Base-by-base conservation (phyloP, 75 land plant genomes). In the Selaginella moellendorffii region DNA sequence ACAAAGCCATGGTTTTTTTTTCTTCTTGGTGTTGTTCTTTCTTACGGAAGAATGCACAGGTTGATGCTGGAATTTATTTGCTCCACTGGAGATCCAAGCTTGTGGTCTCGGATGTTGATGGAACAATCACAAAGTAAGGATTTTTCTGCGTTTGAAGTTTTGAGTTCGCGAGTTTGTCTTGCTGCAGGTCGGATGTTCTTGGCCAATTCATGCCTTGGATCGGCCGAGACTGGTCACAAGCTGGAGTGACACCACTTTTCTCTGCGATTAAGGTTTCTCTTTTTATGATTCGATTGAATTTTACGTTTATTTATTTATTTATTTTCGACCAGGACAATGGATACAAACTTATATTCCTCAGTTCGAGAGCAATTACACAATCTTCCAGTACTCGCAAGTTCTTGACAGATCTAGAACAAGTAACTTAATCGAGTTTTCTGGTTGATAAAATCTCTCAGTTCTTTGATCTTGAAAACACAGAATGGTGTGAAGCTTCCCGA, bases 21-120 rank as follows among this genome's bases (percentile, higher is more conserved):
- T 36, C 14, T 5, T 36, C 14, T 36, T 36, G 14, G 46, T 36
- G 46, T 36, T 36, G 5, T 5, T 36, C 5, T 5, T 36, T 36
- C 46, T 5, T 36, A 14, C 5, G 14, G 46, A 36, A 36, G 5
- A 36, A 68, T 71, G n/a, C 52, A 65, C 81, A 95, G 99, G 99
- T 95, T n/a, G 99, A 95, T 79, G 96, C 96, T 31, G 74, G 85
- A 28, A 83, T 95, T n/a, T 95, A 81, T 71, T 69, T 95, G 36
- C 89, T 96, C 96, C 89, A 90, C 76, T 95, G 99, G 99, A 81
- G 86, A 68, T 77, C 96, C 17, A 73, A 78, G 25, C 78, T 95
- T 61, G 99, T 89, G 29, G 80, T 95, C 30, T 89, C 99, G 46
- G 99, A 95, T 84, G 96, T 95, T 63, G 99, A 95, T 82, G 99